phyloP scores from a whole-genome alignment of 2,329 filamentous ascomycete species.

The Neofusicoccum ribis region DNA sequence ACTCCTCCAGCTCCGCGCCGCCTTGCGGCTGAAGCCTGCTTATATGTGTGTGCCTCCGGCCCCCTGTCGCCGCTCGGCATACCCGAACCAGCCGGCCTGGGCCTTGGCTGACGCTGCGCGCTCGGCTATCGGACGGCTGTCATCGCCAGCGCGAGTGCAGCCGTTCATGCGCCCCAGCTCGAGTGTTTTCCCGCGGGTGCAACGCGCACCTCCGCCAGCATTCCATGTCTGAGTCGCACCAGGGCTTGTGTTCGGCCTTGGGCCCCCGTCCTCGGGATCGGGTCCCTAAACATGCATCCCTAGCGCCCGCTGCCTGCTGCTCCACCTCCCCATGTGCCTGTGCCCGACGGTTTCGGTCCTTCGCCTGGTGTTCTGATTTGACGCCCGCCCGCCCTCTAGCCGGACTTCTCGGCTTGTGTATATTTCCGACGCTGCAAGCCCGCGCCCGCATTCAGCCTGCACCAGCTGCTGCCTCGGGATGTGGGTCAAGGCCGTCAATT shows the following conservation, averaged over 20 bases:
- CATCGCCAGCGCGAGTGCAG: too few species aligned
- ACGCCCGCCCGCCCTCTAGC: too few species aligned
- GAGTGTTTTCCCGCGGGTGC: not conserved
- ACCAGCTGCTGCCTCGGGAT: not conserved
- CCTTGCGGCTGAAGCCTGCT: constrained; percentile 8
- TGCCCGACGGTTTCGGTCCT: not conserved
- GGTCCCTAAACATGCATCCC: not conserved
- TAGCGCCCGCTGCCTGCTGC: not conserved
- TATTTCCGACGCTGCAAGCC: not conserved
- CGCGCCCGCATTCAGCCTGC: not conserved
- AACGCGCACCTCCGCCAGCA: too few species aligned
- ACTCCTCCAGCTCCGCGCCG: not conserved
- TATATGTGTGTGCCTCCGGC: not conserved
- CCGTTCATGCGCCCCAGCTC: not conserved
- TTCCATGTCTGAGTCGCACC: too few species aligned
- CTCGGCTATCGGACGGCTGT: not conserved
- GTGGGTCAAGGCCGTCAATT: not conserved
- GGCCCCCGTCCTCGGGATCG: too few species aligned
- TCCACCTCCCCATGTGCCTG: constrained; percentile 1
- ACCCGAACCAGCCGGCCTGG: not conserved
- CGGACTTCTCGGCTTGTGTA: not conserved
- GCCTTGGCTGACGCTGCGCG: constrained; percentile 15
- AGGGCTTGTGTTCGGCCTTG: too few species aligned
- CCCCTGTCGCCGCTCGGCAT: constrained; percentile 14
- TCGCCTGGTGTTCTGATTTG: not conserved